These are phyloP conservation scores for Karstenula rhodostoma DNA, from an alignment of 2,329 filamentous ascomycete genomes.

Conservation along the genomic window DNA sequence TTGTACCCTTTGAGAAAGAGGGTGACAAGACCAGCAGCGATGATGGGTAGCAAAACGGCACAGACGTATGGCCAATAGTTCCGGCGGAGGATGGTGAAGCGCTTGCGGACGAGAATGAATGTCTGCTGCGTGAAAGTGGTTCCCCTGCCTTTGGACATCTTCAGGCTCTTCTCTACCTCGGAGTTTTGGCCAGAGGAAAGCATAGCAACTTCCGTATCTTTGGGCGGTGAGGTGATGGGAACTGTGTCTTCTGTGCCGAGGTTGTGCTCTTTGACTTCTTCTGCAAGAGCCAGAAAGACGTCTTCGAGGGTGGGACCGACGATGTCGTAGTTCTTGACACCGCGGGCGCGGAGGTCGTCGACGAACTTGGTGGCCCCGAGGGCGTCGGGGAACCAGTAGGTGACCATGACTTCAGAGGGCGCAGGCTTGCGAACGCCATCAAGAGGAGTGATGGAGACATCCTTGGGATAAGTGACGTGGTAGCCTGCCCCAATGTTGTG, in stretches of 20 bases:
- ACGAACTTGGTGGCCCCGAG: conserved; percentile 76
- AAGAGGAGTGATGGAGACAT: conserved; percentile 56
- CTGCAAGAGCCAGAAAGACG: conserved; percentile 85
- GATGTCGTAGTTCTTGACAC: conserved; percentile 81
- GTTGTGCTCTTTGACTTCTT: conserved; percentile 72
- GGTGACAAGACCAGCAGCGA: conserved; percentile 80
- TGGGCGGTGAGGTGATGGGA: conserved; percentile 25
- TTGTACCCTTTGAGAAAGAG: conserved; percentile 72
- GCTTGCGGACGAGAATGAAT: conserved; percentile 78
- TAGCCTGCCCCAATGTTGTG: conserved; percentile 84
- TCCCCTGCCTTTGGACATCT: conserved; percentile 71
- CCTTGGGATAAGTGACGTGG: conserved; percentile 63
- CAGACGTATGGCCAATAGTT: conserved; percentile 80
- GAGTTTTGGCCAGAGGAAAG: conserved; percentile 38
- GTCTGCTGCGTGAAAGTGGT: conserved; percentile 76
- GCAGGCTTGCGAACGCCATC: conserved; percentile 53
- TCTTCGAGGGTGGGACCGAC: conserved; percentile 92
- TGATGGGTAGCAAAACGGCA: conserved; percentile 79
- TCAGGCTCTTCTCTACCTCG: conserved; percentile 40
- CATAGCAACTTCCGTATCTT: conserved; percentile 27
- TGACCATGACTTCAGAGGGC: conserved; percentile 68
- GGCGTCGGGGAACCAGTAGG: conserved; percentile 76
- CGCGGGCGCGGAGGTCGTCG: conserved; percentile 69
- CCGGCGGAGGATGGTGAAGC: conserved; percentile 76
- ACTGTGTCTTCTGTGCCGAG: conserved; percentile 34